Evolutionary conservation across 1,284 basidiomycete species (phyloP).

Genomic region (Boletellus deceptivus): DNA sequence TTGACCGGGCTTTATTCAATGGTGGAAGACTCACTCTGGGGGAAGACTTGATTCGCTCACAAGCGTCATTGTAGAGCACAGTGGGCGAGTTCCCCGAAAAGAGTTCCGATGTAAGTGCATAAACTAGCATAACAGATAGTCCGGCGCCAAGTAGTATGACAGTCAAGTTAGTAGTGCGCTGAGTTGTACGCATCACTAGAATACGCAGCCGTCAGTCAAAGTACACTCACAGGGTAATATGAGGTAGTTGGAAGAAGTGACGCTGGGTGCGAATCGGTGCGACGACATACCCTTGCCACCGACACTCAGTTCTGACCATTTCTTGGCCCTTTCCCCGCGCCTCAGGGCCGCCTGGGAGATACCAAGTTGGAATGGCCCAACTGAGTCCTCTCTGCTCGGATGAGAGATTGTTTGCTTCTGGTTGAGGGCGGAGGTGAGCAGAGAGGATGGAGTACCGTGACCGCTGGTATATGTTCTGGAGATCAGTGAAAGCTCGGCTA

Average conservation of each 20-base stretch:
- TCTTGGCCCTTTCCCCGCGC: constrained; percentile 57
- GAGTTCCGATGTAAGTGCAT: constrained; percentile 84
- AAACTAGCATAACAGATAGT: constrained; percentile 77
- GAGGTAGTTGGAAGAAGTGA: not conserved
- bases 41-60: constrained; percentile 78
- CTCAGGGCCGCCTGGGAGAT: constrained; percentile 55
- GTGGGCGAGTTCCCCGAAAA: constrained; percentile 93
- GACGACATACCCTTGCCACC: constrained; percentile 75
- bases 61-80: constrained; percentile 84
- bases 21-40: constrained; percentile 49
- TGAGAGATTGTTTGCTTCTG: constrained; percentile 45
- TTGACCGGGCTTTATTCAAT: constrained; percentile 2
- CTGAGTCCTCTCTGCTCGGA: constrained; percentile 49
- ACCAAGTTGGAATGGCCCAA: constrained; percentile 83
- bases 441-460: constrained; percentile 46
- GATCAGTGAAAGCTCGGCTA: not conserved
- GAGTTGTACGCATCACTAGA: constrained; percentile 46
- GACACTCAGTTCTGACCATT: constrained; percentile 81
- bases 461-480: constrained; percentile 49
- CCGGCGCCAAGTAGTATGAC: constrained; percentile 85
- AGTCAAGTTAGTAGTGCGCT: constrained; percentile 75
- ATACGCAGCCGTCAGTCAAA: constrained; percentile 1
- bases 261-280: no score
- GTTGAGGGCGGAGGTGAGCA: constrained; percentile 69
- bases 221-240: not conserved